Evolutionary conservation across 2,329 filamentous ascomycete genomes (phyloP).

Genomic region (Alternaria infectoria): DNA sequence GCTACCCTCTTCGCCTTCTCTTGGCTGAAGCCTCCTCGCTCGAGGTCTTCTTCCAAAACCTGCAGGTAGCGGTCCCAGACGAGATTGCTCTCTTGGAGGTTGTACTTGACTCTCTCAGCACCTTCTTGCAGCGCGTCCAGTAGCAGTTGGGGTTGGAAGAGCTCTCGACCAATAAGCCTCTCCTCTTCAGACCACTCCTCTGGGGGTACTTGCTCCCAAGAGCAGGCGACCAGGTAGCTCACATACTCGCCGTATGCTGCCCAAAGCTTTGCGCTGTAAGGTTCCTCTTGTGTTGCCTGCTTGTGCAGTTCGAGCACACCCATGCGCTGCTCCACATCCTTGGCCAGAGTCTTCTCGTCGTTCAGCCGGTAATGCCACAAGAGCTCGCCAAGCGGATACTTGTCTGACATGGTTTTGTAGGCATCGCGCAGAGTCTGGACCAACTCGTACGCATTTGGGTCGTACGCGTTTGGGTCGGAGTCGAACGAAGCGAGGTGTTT

Average conservation of each 20-base stretch:
- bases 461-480: conserved; percentile 49
- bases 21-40: conserved; percentile 58
- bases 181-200: conserved; percentile 68
- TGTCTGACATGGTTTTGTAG: conserved; percentile 65
- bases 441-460: conserved; percentile 53
- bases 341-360: conserved; percentile 69
- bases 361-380: conserved; percentile 79
- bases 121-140: conserved; percentile 74
- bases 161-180: conserved; percentile 69
- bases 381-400: conserved; percentile 76
- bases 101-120: conserved; percentile 73
- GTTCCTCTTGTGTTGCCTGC: conserved; percentile 72
- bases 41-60: conserved; percentile 72
- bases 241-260: conserved; percentile 80
- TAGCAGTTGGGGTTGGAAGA: conserved; percentile 72
- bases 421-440: conserved; percentile 56
- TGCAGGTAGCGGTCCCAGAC: conserved; percentile 82
- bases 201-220: conserved; percentile 60
- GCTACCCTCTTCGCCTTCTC: conserved; percentile 68
- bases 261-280: conserved; percentile 77
- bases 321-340: conserved; percentile 70
- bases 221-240: conserved; percentile 71
- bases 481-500: conserved; percentile 45
- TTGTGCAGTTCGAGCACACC: conserved; percentile 75
- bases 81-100: conserved; percentile 76